Conservation (phyloP, 2,329 filamentous ascomycete species). For the Chaetomium sp. region DNA sequence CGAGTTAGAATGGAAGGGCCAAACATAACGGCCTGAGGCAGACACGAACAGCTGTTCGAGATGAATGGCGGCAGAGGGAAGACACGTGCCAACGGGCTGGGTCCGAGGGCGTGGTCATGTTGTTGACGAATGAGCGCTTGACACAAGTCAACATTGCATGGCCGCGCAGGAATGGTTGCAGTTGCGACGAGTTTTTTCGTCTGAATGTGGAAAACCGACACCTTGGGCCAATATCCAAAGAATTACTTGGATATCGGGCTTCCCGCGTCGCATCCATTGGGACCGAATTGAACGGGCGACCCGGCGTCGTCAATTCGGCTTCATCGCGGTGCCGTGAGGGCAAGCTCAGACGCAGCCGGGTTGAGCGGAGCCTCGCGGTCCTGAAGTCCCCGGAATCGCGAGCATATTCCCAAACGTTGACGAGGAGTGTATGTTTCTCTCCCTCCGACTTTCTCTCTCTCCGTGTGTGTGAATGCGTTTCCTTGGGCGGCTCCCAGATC, state of each 20-base stretch:
- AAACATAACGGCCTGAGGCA: background rate
- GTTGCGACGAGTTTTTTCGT: conserved; percentile 14
- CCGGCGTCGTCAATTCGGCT: too few species aligned
- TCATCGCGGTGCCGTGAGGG: too few species aligned
- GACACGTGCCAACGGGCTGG: conserved; percentile 16
- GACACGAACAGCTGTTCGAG: conserved; percentile 1
- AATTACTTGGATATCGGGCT: conserved; percentile 1
- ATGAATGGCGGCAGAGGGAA: conserved; percentile 6
- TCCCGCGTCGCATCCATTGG: background rate
- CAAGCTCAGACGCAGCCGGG: too few species aligned
- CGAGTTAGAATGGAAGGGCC: background rate
- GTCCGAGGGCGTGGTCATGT: conserved; percentile 15
- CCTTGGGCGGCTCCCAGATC: too few species aligned
- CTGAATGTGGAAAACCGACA: conserved; percentile 13
- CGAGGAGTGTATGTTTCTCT: too few species aligned
- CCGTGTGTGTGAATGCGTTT: too few species aligned
- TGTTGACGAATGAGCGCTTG: conserved; percentile 23
- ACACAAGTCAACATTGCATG: conserved; percentile 24
- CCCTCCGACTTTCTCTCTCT: too few species aligned
- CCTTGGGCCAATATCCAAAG: conserved; percentile 16
- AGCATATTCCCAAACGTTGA: too few species aligned
- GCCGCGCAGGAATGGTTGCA: conserved; percentile 17
- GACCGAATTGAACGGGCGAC: too few species aligned
- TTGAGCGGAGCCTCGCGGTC: too few species aligned
- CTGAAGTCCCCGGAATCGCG: too few species aligned